Conservation (phyloP, 345 rosid genomes). For the Orychophragmus violaceus region DNA sequence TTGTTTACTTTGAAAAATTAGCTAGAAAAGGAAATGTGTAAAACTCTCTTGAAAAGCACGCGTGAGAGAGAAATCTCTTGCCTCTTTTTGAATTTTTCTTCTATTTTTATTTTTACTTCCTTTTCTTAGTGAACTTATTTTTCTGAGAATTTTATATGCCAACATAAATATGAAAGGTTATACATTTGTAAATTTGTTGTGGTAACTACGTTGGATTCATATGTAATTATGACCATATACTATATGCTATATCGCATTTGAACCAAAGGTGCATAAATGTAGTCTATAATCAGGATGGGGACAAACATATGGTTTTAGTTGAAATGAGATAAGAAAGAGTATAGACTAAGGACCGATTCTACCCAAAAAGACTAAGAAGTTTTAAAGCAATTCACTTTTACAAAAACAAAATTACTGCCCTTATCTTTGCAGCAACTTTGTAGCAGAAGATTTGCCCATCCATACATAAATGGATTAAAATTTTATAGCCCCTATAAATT, state of each 20-base stretch:
- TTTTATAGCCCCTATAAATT: slow-evolving; percentile 21
- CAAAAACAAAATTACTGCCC: slow-evolving; percentile 19
- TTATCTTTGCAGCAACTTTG: slow-evolving; percentile 30
- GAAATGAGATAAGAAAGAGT: not conserved
- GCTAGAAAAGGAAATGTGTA: too few relatives aligned
- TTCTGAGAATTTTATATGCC: too few relatives aligned
- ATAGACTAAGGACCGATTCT: slow-evolving; percentile 16
- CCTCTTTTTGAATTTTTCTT: too few relatives aligned
- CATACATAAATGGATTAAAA: not conserved
- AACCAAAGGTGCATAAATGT: slow-evolving; percentile 18
- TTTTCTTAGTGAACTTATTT: too few relatives aligned
- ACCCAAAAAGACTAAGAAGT: too few relatives aligned
- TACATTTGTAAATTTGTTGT: too few relatives aligned
- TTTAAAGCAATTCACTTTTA: slow-evolving; percentile 24
- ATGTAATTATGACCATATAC: not conserved
- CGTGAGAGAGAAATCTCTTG: too few relatives aligned
- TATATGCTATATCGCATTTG: not conserved
- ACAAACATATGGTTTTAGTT: slow-evolving; percentile 17
- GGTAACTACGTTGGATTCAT: not conserved
- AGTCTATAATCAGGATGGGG: slow-evolving; percentile 18
- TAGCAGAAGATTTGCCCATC: slow-evolving; percentile 13
- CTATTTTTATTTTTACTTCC: too few relatives aligned
- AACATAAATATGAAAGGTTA: too few relatives aligned
- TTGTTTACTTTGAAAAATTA: too few relatives aligned
- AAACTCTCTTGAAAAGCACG: too few relatives aligned